These are phyloP conservation scores for Vinca minor DNA, from an alignment of 257 asterid genomes.

Conservation along the genomic window DNA sequence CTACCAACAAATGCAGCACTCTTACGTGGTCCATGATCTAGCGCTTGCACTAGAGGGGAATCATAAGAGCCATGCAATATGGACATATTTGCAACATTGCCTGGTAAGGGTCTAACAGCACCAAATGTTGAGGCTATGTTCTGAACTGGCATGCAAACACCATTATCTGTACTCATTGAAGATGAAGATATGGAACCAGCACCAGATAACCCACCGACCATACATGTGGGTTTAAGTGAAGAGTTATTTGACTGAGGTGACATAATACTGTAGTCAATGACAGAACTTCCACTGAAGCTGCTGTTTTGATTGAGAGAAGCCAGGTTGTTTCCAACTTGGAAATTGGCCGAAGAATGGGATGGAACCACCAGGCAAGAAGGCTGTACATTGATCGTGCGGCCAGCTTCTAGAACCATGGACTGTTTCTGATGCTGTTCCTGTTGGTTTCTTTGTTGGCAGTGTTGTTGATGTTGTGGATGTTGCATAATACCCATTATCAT, in stretches of 20 bases:
- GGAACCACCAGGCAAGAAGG: constrained; percentile 82
- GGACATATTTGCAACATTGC: constrained; percentile 23
- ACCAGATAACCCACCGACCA: constrained; percentile 30
- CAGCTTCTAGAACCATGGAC: constrained; percentile 27
- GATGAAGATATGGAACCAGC: constrained; percentile 32
- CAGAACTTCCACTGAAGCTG: constrained; percentile 30
- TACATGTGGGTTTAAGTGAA: constrained; percentile 22
- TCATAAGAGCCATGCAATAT: constrained; percentile 27
- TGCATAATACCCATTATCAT: constrained; percentile 37
- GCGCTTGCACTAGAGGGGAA: constrained; percentile 17
- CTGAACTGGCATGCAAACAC: constrained; percentile 28
- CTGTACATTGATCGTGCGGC: constrained; percentile 44
- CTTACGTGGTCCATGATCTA: constrained; percentile 33
- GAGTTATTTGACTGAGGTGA: constrained; percentile 36
- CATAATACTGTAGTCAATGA: constrained; percentile 28
- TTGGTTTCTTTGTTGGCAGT: constrained; percentile 21
- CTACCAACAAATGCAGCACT: constrained; percentile 30
- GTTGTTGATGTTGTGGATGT: constrained; percentile 33
- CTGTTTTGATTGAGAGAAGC: constrained; percentile 31
- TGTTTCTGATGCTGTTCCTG: constrained; percentile 35
- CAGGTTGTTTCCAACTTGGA: constrained; percentile 40
- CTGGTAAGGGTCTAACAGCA: constrained; percentile 25
- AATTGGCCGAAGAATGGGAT: constrained; percentile 42
- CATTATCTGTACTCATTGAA: constrained; percentile 30
- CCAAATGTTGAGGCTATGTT: constrained; percentile 26